Percentiles rank a stretch among this genome's conserved stretches.
These are phyloP conservation scores for Eimeria acervulina DNA, from an alignment of 169 alveolate species.

Conservation along the genomic window DNA sequence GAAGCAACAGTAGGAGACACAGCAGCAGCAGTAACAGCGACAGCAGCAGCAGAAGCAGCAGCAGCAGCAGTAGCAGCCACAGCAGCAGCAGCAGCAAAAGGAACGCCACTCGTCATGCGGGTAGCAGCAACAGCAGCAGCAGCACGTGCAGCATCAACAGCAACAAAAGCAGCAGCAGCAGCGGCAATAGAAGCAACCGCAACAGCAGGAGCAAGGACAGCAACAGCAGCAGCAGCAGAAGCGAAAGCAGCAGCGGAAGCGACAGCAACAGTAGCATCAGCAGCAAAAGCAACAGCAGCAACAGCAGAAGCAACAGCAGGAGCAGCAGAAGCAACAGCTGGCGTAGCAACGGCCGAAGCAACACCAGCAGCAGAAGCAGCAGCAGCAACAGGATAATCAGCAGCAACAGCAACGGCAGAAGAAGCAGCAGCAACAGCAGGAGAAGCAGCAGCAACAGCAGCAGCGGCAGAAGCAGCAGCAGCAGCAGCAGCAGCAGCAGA, in stretches of 20 bases:
- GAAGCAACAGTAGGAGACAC: neutral
- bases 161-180: neutral
- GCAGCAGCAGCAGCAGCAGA: constrained; percentile 39
- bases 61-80: constrained; percentile 29
- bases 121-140: neutral
- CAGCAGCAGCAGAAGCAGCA: constrained; percentile 17
- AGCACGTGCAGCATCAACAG: neutral
- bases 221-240: neutral
- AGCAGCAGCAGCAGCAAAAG: constrained; percentile 17
- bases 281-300: constrained; percentile 13
- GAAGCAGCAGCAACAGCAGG: no score
- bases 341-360: no score
- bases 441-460: neutral
- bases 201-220: neutral
- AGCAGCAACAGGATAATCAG: no score
- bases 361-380: no score
- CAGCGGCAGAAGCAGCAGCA: neutral
- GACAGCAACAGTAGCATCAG: neutral
- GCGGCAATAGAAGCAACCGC: neutral
- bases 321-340: no score
- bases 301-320: neutral
- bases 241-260: neutral
- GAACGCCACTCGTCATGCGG: neutral
- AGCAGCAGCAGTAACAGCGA: constrained; percentile 22
- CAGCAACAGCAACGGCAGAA: no score